Conservation (phyloP, 2,329 filamentous ascomycete genomes). For the Alternaria consortialis region DNA sequence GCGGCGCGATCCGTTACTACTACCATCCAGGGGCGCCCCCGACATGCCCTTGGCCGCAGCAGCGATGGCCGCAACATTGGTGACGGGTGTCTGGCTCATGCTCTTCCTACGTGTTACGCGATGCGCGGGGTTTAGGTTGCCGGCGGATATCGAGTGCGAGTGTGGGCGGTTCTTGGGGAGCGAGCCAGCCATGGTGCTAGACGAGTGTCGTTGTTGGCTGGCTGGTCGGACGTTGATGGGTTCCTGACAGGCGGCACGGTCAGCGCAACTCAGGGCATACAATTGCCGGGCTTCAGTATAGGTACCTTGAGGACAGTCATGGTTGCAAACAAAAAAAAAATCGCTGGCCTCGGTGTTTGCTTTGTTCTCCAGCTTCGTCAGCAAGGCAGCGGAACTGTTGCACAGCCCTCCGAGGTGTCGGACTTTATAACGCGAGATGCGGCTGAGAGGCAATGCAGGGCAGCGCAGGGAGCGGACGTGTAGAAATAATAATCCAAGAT, state of each 20-base stretch:
- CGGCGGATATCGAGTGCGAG: conserved; percentile 81
- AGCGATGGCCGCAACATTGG: conserved; percentile 78
- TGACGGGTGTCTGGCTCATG: conserved; percentile 77
- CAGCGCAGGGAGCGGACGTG: conserved; percentile 20
- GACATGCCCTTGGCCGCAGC: conserved; percentile 71
- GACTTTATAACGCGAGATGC: conserved; percentile 27
- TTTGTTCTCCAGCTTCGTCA: conserved; percentile 27
- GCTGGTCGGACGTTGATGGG: conserved; percentile 55
- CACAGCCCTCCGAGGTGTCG: conserved; percentile 33
- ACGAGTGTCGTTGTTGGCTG: conserved; percentile 57
- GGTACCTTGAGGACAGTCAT: conserved; percentile 53
- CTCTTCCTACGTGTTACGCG: conserved; percentile 94
- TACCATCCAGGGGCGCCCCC: conserved; percentile 66
- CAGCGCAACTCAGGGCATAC: conserved; percentile 35
- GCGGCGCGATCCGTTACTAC: conserved; percentile 63
- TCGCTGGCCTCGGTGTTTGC: conserved; percentile 18
- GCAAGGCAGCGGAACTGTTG: conserved; percentile 25
- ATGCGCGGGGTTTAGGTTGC: conserved; percentile 80
- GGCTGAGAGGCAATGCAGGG: conserved; percentile 34
- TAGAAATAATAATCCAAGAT: conserved; percentile 17
- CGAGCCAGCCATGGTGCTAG: conserved; percentile 64
- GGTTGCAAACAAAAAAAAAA: conserved; percentile 21
- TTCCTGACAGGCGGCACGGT: conserved; percentile 44
- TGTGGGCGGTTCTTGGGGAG: conserved; percentile 76
- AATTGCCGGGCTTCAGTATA: conserved; percentile 9